Base-by-base conservation (phyloP, 1,139 yeast species). In the Pichia sp. region DNA sequence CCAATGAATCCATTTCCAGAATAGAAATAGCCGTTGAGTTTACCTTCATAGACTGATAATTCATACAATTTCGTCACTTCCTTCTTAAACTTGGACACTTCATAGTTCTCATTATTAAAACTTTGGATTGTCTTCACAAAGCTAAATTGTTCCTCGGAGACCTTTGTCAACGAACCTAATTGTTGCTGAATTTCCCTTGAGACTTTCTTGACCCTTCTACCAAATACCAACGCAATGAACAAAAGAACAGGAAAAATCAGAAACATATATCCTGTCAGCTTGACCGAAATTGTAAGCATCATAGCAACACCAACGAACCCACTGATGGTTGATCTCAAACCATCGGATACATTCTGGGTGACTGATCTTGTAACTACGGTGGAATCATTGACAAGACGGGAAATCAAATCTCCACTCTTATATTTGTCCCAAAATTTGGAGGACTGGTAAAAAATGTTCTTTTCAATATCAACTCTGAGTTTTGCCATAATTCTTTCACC, bases 271-370 rank as follows among this genome's bases (percentile, higher is more conserved):
- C 80, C 73, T 0, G 84, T 79, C 57, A 81, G 70, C 62, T 80
- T 78, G 74, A 81, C 77, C 49, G 82, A 78, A 4, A 81, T 83
- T 61, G 72, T 74, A 48, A 81, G 70, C 85, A 81, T 81, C 85
- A 81, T 80, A 2, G 79, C 72, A 40, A 69, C 59, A 52, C 85
- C 85, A 10, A 80, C 85, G 47, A 72, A 65, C 0, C 85, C 85
- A 62, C 79, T 75, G 43, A 81, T 79, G 0, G 76, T 61, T 0
- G 84, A 73, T 47, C 85, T 67, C 49, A 80, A 72, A 5, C 85
- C 85, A 63, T 81, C 85, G 59, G 81, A 77, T 30, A 81, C 70
- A 59, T 80, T 81, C 42, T 80, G 80, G 58, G 84, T 79, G 34
- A 81, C 69, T 3, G 84, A 75, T 59, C 75, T 75, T 26, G 82